Evolutionary conservation across 1,139 yeast species (phyloP), one percentile per base, ranked within the genome.

Genomic region (Candida dubliniensis): DNA sequence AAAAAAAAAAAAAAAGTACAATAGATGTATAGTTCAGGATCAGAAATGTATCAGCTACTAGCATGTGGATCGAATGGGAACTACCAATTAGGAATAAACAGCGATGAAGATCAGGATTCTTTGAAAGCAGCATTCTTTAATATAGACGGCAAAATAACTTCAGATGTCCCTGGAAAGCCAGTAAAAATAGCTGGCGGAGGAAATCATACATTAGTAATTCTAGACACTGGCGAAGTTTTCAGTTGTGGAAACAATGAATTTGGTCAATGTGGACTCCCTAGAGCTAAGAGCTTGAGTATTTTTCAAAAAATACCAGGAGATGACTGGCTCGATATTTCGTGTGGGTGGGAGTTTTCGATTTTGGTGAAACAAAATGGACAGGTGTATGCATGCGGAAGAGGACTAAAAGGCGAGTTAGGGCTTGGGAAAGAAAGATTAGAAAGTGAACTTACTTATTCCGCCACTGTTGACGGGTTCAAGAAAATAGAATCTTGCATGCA

Each of bases 1-100:
- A n/a, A 30, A n/a, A n/a, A 30, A n/a, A 8, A 30, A 30, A 30
- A 30, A 30, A 30, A 30, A 27, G 4, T n/a, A n/a, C 3, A 27
- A 30, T 3, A n/a, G 14, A 11, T 30, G n/a, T n/a, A n/a, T n/a
- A 8, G n/a, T 30, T 14, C 8, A 10, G 14, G 3, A 26, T 3
- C 23, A n/a, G 37, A 24, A 18, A 48, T 74, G 60, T 55, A 52
- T 43, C 26, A 43, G 35, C 58, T 82, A 8, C 67, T 69, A 32
- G 69, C 79, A 1, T 82, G 95, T 61, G 98, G 98, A 0, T 89
- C 96, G 2, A 91, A 91, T 64, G 96, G 96, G 1, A 70, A 65
- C 38, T 81, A 64, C 45, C 98, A 91, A 59, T 71, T 91, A 41
- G 97, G 97, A 2, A 61, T 78, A 2, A 77, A 75, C 1, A 75